Evolutionary conservation across 2,329 filamentous ascomycete species (phyloP).

Genomic region (Aspergillus ustus): DNA sequence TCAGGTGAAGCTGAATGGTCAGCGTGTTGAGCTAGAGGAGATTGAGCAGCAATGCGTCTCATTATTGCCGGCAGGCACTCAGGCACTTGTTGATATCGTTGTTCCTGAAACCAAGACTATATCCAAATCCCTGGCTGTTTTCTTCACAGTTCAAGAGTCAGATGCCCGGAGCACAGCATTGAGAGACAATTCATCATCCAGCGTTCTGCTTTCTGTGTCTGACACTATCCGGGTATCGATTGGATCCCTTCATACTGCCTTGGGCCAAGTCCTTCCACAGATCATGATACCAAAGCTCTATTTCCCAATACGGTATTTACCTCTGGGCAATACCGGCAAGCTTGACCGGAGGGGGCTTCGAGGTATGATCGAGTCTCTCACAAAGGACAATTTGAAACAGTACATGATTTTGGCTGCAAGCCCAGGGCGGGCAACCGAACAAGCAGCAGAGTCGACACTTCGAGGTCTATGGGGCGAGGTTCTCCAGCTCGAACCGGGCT

Average conservation of each 20-base stretch:
- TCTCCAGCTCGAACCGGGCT: slow-evolving; percentile 42
- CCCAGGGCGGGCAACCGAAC: slow-evolving; percentile 29
- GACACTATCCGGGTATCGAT: slow-evolving; percentile 29
- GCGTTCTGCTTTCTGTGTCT: slow-evolving; percentile 32
- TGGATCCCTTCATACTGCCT: slow-evolving; percentile 31
- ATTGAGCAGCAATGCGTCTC: slow-evolving; percentile 50
- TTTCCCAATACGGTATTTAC: slow-evolving; percentile 47
- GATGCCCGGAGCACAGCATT: neutral
- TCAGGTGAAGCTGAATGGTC: slow-evolving; percentile 49
- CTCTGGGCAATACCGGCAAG: slow-evolving; percentile 50
- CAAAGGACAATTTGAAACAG: slow-evolving; percentile 36
- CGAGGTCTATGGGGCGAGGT: slow-evolving; percentile 45
- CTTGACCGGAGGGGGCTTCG: slow-evolving; percentile 47
- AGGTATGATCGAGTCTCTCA: slow-evolving; percentile 41
- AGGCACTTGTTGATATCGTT: slow-evolving; percentile 51
- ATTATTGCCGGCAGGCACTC: slow-evolving; percentile 40
- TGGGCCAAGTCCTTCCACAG: slow-evolving; percentile 39
- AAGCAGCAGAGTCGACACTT: slow-evolving; percentile 36
- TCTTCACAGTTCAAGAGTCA: slow-evolving; percentile 35
- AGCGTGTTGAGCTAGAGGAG: slow-evolving; percentile 52
- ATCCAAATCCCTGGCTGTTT: slow-evolving; percentile 39
- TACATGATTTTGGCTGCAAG: slow-evolving; percentile 33
- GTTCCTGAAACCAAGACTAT: slow-evolving; percentile 36
- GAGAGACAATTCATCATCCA: neutral
- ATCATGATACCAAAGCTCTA: slow-evolving; percentile 52